A percentile compares a stretch with the other conserved stretches of the same genome.
phyloP scores from a whole-genome alignment of 208 protist genomes.

The Leishmania guyanensis region DNA sequence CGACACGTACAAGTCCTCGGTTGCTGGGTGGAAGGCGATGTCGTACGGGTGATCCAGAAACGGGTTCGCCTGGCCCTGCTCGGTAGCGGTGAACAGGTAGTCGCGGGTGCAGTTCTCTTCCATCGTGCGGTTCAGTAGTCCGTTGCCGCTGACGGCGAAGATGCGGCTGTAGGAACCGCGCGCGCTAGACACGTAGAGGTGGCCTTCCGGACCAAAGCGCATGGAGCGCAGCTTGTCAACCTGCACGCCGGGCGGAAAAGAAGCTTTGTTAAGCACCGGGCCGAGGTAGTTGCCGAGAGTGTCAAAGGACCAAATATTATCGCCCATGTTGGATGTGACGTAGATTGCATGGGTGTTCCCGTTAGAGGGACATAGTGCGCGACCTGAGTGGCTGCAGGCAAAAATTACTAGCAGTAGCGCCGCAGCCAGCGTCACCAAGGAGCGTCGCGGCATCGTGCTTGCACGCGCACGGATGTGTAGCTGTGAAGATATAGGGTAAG shows the following conservation, averaged over 20 bases:
- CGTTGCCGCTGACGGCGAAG: conserved; percentile 89
- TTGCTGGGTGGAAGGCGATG: conserved; percentile 76
- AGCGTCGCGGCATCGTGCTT: conserved; percentile 1
- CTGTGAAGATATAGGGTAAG: background rate
- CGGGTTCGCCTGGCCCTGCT: conserved; percentile 59
- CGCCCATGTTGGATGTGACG: conserved; percentile 87
- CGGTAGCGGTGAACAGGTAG: conserved; percentile 80
- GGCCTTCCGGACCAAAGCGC: conserved; percentile 74
- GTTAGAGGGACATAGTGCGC: conserved; percentile 78
- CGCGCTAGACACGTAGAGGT: conserved; percentile 87
- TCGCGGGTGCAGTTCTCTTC: conserved; percentile 71
- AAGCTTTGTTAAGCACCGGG: conserved; percentile 63
- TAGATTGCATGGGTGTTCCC: conserved; percentile 88
- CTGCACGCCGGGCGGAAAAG: conserved; percentile 64
- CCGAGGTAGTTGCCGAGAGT: conserved; percentile 80
- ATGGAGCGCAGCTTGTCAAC: conserved; percentile 87
- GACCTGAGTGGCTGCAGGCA: conserved; percentile 18
- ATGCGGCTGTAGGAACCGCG: conserved; percentile 83
- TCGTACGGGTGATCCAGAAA: conserved; percentile 90
- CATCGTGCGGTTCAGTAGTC: conserved; percentile 79
- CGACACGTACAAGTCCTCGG: conserved; percentile 73
- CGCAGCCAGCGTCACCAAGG: conserved; percentile 9
- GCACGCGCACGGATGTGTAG: background rate
- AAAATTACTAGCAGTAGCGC: conserved; percentile 22
- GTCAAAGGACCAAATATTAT: conserved; percentile 90